Base-by-base conservation (phyloP, 1,284 basidiomycete species). In the Somion occarium region DNA sequence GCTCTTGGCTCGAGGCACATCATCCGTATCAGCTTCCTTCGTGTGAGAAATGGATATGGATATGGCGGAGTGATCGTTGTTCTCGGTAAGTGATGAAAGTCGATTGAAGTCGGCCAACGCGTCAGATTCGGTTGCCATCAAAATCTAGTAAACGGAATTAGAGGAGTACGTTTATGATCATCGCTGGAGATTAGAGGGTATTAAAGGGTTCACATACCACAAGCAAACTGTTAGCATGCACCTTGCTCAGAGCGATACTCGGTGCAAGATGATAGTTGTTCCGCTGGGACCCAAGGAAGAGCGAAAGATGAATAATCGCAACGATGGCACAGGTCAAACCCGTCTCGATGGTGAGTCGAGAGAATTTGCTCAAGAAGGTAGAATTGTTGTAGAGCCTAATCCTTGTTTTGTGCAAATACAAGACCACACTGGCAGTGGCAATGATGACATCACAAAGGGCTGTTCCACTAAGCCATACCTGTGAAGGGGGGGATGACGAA, bases 221-320 rank as follows among this genome's bases (percentile, higher is more conserved):
- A 9, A 71, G 49, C 4, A 70, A 53, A 46, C 63, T 67, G 53
- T 71, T 70, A 13, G 62, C 59, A 50, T 70, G 69, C 15, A 70
- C 53, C 53, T 70, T 70, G 23, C 63, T 60, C 11, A 68, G 58
- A 5, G 62, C 30, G 15, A 34, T 34, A 15, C 30, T 34, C 7
- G 30, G 30, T 7, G 30, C 30, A 15, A 34, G 30, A 53, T 68
- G 62, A 52, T 65, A 61, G 49, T 65, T 65, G 49, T 60, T 63
- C 18, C 59, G 44, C 34, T 58, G 55, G 46, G 54, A 63, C 1
- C 51, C 52, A 20, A 69, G 50, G 56, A 64, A 68, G 38, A 69
- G 52, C 19, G 61, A 48, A 9, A 68, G 56, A 47, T 69, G 65
- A 1, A 65, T 41, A 46, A 61, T 55, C 13, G 67, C 67, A 41